A percentile compares a stretch with the other conserved stretches of the same genome.
phyloP scores from a whole-genome alignment of 2,329 filamentous ascomycete genomes.

The Ceratocystis papillata region DNA sequence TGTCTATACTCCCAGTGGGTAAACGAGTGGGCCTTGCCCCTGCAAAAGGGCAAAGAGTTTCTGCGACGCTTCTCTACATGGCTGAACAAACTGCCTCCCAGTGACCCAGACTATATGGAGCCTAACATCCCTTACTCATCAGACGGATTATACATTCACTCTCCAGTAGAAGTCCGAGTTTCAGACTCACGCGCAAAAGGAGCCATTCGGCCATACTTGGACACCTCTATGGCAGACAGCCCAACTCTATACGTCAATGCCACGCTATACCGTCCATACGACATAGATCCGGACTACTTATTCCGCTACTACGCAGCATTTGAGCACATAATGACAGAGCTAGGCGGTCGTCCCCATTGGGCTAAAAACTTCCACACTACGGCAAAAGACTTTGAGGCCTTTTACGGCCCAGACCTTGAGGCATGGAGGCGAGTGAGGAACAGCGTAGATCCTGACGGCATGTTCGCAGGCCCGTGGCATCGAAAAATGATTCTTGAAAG shows the following conservation, averaged over 20 bases:
- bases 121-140: conserved; percentile 70
- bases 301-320: conserved; percentile 78
- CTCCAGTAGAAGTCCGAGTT: conserved; percentile 85
- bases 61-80: conserved; percentile 73
- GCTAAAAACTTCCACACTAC: conserved; percentile 74
- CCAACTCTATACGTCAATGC: conserved; percentile 84
- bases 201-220: conserved; percentile 43
- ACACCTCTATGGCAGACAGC: conserved; percentile 56
- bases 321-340: conserved; percentile 78
- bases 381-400: conserved; percentile 48
- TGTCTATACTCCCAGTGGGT: conserved; percentile 98
- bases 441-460: conserved; percentile 64
- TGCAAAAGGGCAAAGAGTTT: conserved; percentile 77
- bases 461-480: conserved; percentile 91
- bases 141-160: conserved; percentile 72
- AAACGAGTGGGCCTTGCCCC: conserved; percentile 92
- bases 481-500: conserved; percentile 50
- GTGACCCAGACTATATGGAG: conserved; percentile 52
- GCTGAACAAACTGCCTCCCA: conserved; percentile 55
- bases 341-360: conserved; percentile 78
- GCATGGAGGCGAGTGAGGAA: conserved; percentile 59
- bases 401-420: conserved; percentile 59
- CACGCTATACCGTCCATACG: conserved; percentile 76
- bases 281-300: conserved; percentile 63
- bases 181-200: conserved; percentile 49